phyloP scores from a whole-genome alignment of 2,329 filamentous ascomycete species.

The Thelonectria olida region DNA sequence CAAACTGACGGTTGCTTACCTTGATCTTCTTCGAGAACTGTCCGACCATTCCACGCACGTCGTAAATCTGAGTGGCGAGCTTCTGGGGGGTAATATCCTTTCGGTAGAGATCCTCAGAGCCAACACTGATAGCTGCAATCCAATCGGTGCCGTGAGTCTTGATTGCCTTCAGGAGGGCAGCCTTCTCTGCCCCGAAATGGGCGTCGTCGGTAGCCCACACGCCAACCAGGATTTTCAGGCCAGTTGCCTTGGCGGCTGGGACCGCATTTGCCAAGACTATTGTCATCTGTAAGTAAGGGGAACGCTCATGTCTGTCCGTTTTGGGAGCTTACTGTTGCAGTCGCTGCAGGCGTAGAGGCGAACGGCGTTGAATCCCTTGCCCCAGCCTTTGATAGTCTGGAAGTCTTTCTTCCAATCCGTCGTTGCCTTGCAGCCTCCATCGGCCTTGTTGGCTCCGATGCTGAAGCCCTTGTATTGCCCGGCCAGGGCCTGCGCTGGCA shows the following conservation, averaged over 20 bases:
- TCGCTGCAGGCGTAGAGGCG: constrained; percentile 33
- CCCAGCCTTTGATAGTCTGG: constrained; percentile 37
- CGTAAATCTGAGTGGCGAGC: constrained; percentile 37
- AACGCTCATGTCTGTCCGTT: background rate
- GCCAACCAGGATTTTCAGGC: constrained; percentile 36
- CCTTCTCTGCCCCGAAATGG: constrained; percentile 36
- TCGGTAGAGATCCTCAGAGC: constrained; percentile 37
- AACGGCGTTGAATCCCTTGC: constrained; percentile 38
- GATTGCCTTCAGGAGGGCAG: constrained; percentile 35
- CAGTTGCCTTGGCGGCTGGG: constrained; percentile 36
- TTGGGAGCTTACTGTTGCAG: constrained; percentile 31
- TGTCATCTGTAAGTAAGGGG: background rate
- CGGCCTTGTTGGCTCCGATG: constrained; percentile 34
- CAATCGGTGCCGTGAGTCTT: constrained; percentile 36
- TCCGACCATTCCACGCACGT: constrained; percentile 36
- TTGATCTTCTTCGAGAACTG: constrained; percentile 36
- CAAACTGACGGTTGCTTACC: constrained; percentile 3
- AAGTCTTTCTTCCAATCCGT: constrained; percentile 40
- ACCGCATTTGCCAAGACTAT: constrained; percentile 35
- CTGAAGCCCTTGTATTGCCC: constrained; percentile 38
- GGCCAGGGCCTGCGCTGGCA: constrained; percentile 32
- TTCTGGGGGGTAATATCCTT: constrained; percentile 35
- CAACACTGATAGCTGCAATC: constrained; percentile 37
- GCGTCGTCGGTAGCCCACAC: constrained; percentile 36
- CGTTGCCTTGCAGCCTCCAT: constrained; percentile 32